Conservation (phyloP, 768 basidiomycete species). For the Suillus americanus region DNA sequence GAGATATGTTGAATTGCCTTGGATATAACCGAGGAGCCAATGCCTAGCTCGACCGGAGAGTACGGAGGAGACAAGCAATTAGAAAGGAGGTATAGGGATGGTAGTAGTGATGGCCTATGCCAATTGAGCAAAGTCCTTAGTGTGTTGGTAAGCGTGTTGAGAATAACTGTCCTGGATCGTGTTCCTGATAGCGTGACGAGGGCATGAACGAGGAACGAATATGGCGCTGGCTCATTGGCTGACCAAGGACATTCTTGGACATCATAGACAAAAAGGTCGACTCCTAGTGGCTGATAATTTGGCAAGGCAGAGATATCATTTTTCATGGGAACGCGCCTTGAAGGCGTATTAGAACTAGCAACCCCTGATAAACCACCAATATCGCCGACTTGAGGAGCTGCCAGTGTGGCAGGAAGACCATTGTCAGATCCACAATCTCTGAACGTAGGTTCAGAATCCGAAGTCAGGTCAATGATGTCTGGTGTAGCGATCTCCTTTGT, state of each 20-base stretch:
- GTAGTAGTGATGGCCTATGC: constrained; percentile 67
- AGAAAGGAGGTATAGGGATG: constrained; percentile 80
- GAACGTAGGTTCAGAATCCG: not conserved
- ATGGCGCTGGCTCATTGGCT: constrained; percentile 47
- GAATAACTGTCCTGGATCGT: constrained; percentile 69
- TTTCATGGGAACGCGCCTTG: constrained; percentile 19
- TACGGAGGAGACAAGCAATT: constrained; percentile 81
- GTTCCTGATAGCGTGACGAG: constrained; percentile 62
- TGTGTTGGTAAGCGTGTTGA: constrained; percentile 71
- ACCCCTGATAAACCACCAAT: not conserved
- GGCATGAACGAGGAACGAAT: constrained; percentile 68
- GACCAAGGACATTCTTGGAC: constrained; percentile 45
- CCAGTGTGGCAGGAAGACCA: too few species aligned
- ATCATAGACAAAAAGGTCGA: constrained; percentile 51
- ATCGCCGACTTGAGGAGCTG: not conserved
- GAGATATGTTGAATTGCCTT: constrained; percentile 74
- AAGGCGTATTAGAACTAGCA: constrained; percentile 3
- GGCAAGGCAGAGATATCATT: constrained; percentile 20
- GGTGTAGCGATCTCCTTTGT: not conserved
- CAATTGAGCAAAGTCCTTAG: constrained; percentile 65
- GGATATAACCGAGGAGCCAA: constrained; percentile 67
- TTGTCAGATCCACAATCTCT: not conserved
- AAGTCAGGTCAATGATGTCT: constrained; percentile 2
- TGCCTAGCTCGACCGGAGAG: constrained; percentile 64
- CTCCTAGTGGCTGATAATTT: constrained; percentile 31